Evolutionary conservation across 2,329 filamentous ascomycete species (phyloP).

Genomic region (Ceratocystiopsis minuta): DNA sequence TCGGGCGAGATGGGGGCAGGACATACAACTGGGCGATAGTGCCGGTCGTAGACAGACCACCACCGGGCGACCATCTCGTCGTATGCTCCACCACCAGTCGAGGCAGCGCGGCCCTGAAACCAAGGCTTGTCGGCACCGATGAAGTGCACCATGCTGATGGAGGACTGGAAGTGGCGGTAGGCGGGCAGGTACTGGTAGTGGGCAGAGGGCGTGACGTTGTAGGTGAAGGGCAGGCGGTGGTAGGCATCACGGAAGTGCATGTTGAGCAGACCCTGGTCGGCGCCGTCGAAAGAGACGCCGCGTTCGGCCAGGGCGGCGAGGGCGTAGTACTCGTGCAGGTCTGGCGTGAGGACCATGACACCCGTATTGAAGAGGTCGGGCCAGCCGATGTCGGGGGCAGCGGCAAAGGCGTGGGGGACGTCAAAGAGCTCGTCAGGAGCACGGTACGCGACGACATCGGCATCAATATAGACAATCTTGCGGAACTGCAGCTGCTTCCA

Average conservation of each 20-base stretch:
- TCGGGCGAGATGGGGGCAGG: no score
- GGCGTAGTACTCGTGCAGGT: conserved; percentile 74
- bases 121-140: conserved; percentile 88
- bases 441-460: conserved; percentile 77
- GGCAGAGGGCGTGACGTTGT: conserved; percentile 91
- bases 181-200: conserved; percentile 97
- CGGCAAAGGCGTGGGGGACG: conserved; percentile 38
- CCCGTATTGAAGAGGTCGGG: conserved; percentile 97
- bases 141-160: conserved; percentile 83
- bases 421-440: conserved; percentile 87
- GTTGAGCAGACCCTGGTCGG: conserved; percentile 88
- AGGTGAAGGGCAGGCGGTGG: conserved; percentile 81
- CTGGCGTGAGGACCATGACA: conserved; percentile 77
- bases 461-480: conserved; percentile 87
- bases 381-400: conserved; percentile 92
- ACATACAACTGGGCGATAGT: conserved; percentile 44
- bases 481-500: conserved; percentile 85
- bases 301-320: conserved; percentile 67
- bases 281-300: conserved; percentile 89
- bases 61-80: conserved; percentile 72
- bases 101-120: conserved; percentile 42
- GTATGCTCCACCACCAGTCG: conserved; percentile 44
- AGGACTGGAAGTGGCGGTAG: conserved; percentile 80
- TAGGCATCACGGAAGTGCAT: conserved; percentile 76
- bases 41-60: conserved; percentile 88